Evolutionary conservation across 1,284 basidiomycete genomes (phyloP), one percentile per base, ranked within the genome.

Genomic region (Mycena citricolor): DNA sequence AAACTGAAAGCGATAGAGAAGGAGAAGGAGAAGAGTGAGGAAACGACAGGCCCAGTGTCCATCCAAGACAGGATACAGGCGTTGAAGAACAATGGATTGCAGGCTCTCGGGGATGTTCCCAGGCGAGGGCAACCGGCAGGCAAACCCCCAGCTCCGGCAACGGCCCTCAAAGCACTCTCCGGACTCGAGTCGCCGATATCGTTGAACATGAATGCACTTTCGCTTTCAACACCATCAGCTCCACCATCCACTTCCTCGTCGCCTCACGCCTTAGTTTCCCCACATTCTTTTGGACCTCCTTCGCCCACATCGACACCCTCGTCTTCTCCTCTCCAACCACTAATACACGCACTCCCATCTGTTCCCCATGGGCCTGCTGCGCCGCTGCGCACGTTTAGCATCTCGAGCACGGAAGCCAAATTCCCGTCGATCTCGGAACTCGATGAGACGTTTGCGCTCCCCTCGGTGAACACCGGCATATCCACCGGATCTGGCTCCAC

Each of bases 391-490:
- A 32, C 13, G 8, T 23, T 43, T 16, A 52, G 51, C 37, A 39
- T 52, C n/a, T 49, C 51, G 40, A 52, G 51, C 47, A 52, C 51
- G 10, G 51, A 52, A 37, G 51, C 49, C 21, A 51, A 51, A 33
- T 89, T 88, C 51, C 86, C 86, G 3, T 76, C 85, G 11, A 85
- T 89, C 54, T 81, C 86, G 56, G 85, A 88, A 58, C 65, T 89
- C 19, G 78, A 88, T 47, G 81, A 81, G 58, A 64, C 69, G 4
- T 67, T 76, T 52, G 66, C 64, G 37, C 65, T 82, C 24, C 75
- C 76, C 19, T 68, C 78, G 3, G 68, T 74, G 10, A 72, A 72
- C 16, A 70, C 68, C 12, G 65, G 65, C 11, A 54, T 56, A n/a
- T 64, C 61, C 39, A 61, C 56, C 28, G 51, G 57, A 28, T 58